Base-by-base conservation (phyloP, 495 filamentous ascomycete species). In the Penicillium subrubescens region DNA sequence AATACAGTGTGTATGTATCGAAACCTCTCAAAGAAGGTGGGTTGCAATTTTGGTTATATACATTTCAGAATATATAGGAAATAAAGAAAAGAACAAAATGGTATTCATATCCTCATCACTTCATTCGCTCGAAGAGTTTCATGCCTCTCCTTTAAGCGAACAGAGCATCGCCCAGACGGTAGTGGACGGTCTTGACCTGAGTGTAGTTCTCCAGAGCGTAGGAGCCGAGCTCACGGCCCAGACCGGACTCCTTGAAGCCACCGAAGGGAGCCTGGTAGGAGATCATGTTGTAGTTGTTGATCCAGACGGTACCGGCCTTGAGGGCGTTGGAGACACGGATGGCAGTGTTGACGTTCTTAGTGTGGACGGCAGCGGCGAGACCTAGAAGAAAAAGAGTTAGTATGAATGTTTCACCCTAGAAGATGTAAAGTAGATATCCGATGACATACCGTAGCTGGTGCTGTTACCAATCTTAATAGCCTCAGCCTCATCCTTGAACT, bases 171-270 rank as follows among this genome's bases (percentile, higher is more conserved):
- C 85, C 86, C 64, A 89, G 77, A 67, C 85, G 79, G 74, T 86
- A 87, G 69, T 78, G 80, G 33, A 90, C 88, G 19, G 88, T 85
- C 85, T 90, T 90, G 67, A 85, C 78, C 81, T 99, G 91, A 46
- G 89, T 93, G 81, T 97, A 98, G 84, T 97, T 97, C 62, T 89
- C 89, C 54, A 99, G 79, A 8, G 94, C 95, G 58, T 90, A 94
- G 83, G 96, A 93, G 67, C 95, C 95, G 39, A 98, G 84, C 80
- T 99, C 95, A 69, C 95, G 91, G 62, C 95, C 95, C 59, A 97
- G 88, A 79, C 95, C 96, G 41, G 88, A 92, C 82, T 92, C 87
- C 88, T 97, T 97, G 88, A 84, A 98, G 52, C 94, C 94, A 77
- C 93, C 93, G 76, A 97, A 97, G 51, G 93, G 93, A 70, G 87